phyloP scores from a whole-genome alignment of 1,284 basidiomycete genomes.

The Golubevia sp. region DNA sequence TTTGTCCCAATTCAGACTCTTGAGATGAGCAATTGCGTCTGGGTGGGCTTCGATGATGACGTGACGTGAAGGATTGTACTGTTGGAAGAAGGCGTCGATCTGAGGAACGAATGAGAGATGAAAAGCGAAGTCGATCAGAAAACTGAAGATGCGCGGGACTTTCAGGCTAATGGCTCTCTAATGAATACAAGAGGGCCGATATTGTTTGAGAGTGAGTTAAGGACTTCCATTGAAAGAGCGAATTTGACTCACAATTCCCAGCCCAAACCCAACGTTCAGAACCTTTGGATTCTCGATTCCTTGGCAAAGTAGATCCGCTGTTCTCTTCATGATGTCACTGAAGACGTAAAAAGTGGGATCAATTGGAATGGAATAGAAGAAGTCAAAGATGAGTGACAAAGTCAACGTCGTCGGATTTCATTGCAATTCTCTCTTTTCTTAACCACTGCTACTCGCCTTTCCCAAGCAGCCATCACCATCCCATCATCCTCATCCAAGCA shows the following conservation, averaged over 20 bases:
- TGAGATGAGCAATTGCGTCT: slow-evolving; percentile 41
- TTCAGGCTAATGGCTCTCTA: neutral
- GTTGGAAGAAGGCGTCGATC: slow-evolving; percentile 84
- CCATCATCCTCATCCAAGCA: slow-evolving; percentile 73
- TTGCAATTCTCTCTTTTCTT: too few species aligned
- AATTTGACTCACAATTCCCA: slow-evolving; percentile 89
- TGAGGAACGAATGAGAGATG: slow-evolving; percentile 48
- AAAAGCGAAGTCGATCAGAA: neutral
- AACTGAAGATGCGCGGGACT: neutral
- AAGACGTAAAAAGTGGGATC: too few species aligned
- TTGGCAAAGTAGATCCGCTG: slow-evolving; percentile 41
- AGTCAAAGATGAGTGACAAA: neutral
- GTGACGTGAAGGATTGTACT: slow-evolving; percentile 65
- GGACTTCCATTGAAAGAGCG: too few species aligned
- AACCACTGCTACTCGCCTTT: slow-evolving; percentile 85
- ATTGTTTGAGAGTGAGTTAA: too few species aligned
- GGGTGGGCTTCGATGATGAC: slow-evolving; percentile 59
- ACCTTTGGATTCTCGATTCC: slow-evolving; percentile 74
- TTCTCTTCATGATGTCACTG: slow-evolving; percentile 49
- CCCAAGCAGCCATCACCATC: slow-evolving; percentile 71
- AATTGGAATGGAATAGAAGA: neutral
- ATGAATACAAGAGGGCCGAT: neutral
- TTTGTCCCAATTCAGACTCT: slow-evolving; percentile 22
- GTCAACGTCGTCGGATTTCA: too few species aligned
- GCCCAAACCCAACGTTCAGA: slow-evolving; percentile 90